Evolutionary conservation across 192 early-diverging fungal species (phyloP), one percentile per base, ranked within the genome.

Genomic region (Coemansia sp.): DNA sequence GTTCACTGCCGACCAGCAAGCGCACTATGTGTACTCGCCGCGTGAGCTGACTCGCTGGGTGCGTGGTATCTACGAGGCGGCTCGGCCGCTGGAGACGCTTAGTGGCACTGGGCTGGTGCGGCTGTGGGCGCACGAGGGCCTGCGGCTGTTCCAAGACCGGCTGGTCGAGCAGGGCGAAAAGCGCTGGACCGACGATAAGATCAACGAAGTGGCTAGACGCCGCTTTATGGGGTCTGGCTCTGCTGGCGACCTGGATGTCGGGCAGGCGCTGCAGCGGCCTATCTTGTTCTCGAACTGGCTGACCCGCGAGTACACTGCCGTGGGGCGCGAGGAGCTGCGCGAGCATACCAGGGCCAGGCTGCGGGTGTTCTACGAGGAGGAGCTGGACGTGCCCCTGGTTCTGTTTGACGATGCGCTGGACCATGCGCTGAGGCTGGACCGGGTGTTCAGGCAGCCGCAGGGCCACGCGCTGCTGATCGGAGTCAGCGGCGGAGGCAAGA

Each of bases 31-130:
- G 67, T 99, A 99, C 84, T 96, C 94, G 72, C 98, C 98, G 64
- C 93, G 98, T 85, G 98, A 99, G 88, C 87, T 99, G 73, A 99
- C 97, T 1, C 91, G 98, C 32, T 99, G 98, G 98, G 89, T 96
- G 67, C 91, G 96, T 55, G 98, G 97, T 75, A 97, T 99, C 37
- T 96, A 90, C 77, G 97, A 98, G 70, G 94, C 94, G 4, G 91
- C 98, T 67, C 91, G 90, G 47, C 88, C 93, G 13, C 79, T 93
- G 50, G 98, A 99, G 63, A 68, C 86, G 6, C 82, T 93, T 40
- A 78, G 82, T 46, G 84, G 94, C 5, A 95, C 98, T 71, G 93
- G 92, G 3, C 77, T 99, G 17, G 90, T 99, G 40, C 88, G 97
- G 57, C 89, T 99, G 55, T 99, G 96, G 97, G 96, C 96, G 7